Conservation (phyloP, 2,329 filamentous ascomycete species). For the Incumbomyces delicatus region DNA sequence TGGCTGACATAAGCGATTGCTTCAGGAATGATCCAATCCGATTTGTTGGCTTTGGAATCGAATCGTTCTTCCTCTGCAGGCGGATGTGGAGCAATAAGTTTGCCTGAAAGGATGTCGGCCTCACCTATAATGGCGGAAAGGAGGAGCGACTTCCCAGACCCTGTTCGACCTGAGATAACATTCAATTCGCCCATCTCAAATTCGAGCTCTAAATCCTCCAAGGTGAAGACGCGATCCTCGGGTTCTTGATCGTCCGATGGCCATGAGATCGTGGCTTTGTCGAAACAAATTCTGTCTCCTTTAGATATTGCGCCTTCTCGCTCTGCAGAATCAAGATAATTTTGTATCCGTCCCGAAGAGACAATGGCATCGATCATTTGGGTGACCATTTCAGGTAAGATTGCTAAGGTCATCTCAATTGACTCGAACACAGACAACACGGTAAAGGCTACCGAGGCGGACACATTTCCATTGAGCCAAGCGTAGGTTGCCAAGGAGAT, state of each 20-base stretch:
- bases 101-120: conserved; percentile 57
- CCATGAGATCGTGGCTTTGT: conserved; percentile 63
- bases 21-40: conserved; percentile 59
- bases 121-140: conserved; percentile 67
- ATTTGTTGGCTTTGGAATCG: conserved; percentile 50
- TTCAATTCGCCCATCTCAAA: conserved; percentile 63
- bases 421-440: conserved; percentile 63
- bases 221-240: conserved; percentile 49
- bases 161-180: conserved; percentile 67
- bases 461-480: conserved; percentile 50
- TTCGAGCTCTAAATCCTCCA: conserved; percentile 54
- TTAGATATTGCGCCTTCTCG: conserved; percentile 45
- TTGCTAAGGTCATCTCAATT: conserved; percentile 61
- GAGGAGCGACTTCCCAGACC: conserved; percentile 67
- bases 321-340: conserved; percentile 60
- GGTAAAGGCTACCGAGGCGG: conserved; percentile 68
- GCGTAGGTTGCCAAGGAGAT: conserved; percentile 62
- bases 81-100: conserved; percentile 43
- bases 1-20: conserved; percentile 68
- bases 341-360: conserved; percentile 62
- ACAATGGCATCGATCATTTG: conserved; percentile 62
- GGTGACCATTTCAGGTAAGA: conserved; percentile 64
- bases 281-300: conserved; percentile 53
- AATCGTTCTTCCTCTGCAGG: conserved; percentile 46
- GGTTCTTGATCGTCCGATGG: conserved; percentile 52